Base-by-base conservation (phyloP, 2,329 filamentous ascomycete genomes). In the Eutypa lata region DNA sequence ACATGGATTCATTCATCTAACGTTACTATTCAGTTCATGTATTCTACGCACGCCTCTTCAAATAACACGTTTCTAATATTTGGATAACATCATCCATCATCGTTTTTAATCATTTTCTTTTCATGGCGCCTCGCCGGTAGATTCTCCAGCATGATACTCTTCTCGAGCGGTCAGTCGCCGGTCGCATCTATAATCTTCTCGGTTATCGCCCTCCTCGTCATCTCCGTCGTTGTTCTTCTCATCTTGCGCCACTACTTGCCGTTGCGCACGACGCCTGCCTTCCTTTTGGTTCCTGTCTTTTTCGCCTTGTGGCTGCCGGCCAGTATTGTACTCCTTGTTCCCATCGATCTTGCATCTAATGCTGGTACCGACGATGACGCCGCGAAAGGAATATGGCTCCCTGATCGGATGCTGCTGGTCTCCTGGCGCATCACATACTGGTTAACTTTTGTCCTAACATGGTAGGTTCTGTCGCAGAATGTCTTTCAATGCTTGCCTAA, bases 391-490 rank as follows among this genome's bases (percentile, higher is more conserved):
- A 89, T 99, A 65, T 97, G 92, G 90, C 81, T 99, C 33, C 88
- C 90, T 5, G 79, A 88, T 59, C 77, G 86, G 48, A 81, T 92
- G 26, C 78, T 97, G 47, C 77, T 95, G 65, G 90, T 97, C 22
- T 88, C 88, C 53, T 99, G 94, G 94, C 84, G 93, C 67, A 93
- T 99, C 59, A 88, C 89, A 19, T 99, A 99, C 74, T 99, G 94
- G 94, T 78, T 99, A 51, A 97, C 93, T 0, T 99, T 99, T 73
- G 85, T 87, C 48, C 75, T 99, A 65, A 97, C 93, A 52, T 99
- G 94, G 94, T 93, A 76, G 48, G 79, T 11, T 13, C 35, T 11
- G 38, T 43, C 45, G 51, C 49, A 28, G 54, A 43, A 13, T 13
- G 11, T 6, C 47, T 13, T 28, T n/a, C 10, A 35, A 7, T 21